A percentile compares a stretch with the other conserved stretches of the same genome.
Evolutionary conservation across 495 filamentous ascomycete genomes (phyloP).

Genomic region (Hypomontagnella monticulosa): DNA sequence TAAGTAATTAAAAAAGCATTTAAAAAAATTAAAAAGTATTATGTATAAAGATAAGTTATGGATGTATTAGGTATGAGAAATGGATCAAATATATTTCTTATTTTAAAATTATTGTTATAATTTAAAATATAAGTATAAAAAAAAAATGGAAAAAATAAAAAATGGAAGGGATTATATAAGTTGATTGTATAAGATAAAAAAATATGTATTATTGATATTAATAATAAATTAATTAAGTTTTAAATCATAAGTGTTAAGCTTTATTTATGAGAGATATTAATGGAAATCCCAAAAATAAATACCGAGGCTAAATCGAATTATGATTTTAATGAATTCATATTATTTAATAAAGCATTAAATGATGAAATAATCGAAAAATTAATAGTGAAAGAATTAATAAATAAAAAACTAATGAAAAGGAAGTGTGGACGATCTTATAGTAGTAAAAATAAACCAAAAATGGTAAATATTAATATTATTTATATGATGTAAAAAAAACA

Average conservation of each 20-base stretch:
- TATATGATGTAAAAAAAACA: background rate
- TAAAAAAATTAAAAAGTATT: background rate
- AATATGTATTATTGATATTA: background rate
- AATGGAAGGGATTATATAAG: conserved; percentile 1
- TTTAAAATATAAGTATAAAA: conserved; percentile 6
- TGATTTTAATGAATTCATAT: no score
- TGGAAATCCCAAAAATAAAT: background rate
- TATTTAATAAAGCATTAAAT: background rate
- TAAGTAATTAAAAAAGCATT: background rate
- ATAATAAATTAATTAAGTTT: conserved; percentile 10
- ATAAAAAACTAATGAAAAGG: background rate
- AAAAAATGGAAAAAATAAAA: conserved; percentile 2
- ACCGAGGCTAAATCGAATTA: background rate
- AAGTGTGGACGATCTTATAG: background rate
- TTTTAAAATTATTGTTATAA: conserved; percentile 7
- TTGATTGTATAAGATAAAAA: background rate
- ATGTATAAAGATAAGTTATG: background rate
- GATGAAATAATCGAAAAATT: background rate
- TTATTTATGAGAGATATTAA: background rate
- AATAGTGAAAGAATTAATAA: background rate
- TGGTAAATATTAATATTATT: background rate
- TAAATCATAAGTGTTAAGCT: background rate
- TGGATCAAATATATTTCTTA: background rate
- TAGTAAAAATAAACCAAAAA: background rate
- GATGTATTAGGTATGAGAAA: background rate